phyloP scores from a whole-genome alignment of 306 rosid species.

The Castanea mollissima region DNA sequence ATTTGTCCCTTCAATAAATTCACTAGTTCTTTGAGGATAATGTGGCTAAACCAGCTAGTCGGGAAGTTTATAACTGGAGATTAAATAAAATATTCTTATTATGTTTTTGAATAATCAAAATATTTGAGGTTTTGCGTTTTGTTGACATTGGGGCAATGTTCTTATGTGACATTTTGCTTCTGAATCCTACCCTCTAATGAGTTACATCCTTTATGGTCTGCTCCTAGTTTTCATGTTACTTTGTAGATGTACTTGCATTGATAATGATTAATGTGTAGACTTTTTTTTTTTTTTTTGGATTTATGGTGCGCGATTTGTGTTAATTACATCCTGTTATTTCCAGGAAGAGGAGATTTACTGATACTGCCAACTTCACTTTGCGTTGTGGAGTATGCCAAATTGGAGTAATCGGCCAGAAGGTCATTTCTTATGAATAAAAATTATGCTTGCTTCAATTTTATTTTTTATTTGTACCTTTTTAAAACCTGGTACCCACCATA shows the following conservation, averaged over 20 bases:
- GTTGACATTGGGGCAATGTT: background rate
- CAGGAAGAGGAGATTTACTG: conserved; percentile 84
- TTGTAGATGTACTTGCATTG: background rate
- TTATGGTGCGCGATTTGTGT: background rate
- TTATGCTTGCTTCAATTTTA: conserved; percentile 7
- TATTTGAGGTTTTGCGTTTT: background rate
- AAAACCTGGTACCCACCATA: background rate
- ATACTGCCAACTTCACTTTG: conserved; percentile 88
- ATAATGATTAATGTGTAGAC: background rate
- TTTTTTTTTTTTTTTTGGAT: background rate
- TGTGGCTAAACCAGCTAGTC: background rate
- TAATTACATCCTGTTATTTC: conserved; percentile 12
- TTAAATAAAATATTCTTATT: background rate
- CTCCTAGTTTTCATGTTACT: background rate
- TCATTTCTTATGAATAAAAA: conserved; percentile 23
- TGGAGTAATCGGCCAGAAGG: conserved; percentile 90
- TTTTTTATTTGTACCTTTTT: background rate
- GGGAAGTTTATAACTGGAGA: background rate
- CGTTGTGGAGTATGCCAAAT: conserved; percentile 99
- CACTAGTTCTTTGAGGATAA: background rate
- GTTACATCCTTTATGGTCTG: background rate
- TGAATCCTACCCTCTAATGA: background rate
- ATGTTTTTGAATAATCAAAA: background rate
- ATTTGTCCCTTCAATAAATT: background rate
- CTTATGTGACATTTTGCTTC: background rate